Base-by-base conservation (phyloP, 2,329 filamentous ascomycete genomes). In the Aspergillus sp. region DNA sequence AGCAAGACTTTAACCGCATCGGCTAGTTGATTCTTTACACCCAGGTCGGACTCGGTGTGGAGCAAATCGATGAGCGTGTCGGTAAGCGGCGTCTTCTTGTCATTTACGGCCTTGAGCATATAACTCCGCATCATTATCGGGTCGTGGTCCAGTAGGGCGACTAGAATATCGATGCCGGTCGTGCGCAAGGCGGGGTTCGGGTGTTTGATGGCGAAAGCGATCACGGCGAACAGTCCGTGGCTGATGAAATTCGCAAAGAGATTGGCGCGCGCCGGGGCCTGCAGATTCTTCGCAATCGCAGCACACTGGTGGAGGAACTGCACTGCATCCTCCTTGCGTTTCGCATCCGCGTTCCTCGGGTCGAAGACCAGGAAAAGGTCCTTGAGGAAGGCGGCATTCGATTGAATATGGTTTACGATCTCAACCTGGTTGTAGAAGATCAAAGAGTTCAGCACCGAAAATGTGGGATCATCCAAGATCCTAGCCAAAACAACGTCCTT, bases 341-440 rank as follows among this genome's bases (percentile, higher is more conserved):
- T 87, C 55, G 85, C 80, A 53, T 90, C 87, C 55, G 76, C 73
- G 60, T 87, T 85, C 24, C 87, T 81, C 0, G 86, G 80, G 20
- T 83, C 85, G 71, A 98, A 97, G 63, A 98, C 92, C 56, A 85
- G 84, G 73, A 98, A 99, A 4, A 98, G 83, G 63, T 97, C 91
- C 65, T 87, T 88, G 29, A 98, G 80, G 70, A 96, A 97, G 1
- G 79, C 78, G 0, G 81, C 81, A 69, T 96, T 96, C 26, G 83
- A 84, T 75, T 97, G 93, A n/a, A 99, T 83, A 76, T 98, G 91
- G 71, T 94, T 91, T 53, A 99, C 90, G 71, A 99, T 97, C 71
- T 98, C 95, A 68, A 98, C 93, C 79, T 99, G 95, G 78, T 98
- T 95, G 83, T 96, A 99, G 80, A 97, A 99, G 67, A 99, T 99